phyloP scores from a whole-genome alignment of 2,329 filamentous ascomycete genomes.

The Corniculantispora saksenae region DNA sequence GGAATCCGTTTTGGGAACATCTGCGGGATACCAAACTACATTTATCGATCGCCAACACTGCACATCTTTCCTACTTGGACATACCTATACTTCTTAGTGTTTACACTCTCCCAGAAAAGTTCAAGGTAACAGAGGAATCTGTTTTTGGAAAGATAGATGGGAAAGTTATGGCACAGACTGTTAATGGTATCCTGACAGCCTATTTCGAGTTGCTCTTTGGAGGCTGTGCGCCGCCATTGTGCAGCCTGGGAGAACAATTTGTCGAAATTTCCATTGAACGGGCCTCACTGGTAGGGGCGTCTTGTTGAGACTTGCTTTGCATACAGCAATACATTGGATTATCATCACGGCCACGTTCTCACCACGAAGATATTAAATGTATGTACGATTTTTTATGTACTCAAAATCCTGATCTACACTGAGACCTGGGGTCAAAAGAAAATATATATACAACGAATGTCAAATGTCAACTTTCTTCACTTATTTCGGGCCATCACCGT shows the following conservation, averaged over 20 bases:
- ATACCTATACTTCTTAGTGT: neutral
- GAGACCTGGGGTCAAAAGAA: neutral
- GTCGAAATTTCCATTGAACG: neutral
- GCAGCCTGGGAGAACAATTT: neutral
- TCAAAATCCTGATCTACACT: neutral
- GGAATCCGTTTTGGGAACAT: neutral
- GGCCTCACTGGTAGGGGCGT: too few species aligned
- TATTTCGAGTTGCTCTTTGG: neutral
- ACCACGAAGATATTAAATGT: too few species aligned
- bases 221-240: neutral
- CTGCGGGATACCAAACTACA: neutral
- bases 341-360: too few species aligned
- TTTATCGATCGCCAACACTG: neutral
- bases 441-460: neutral
- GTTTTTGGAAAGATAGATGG: neutral
- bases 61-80: neutral
- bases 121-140: neutral
- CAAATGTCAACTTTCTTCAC: neutral
- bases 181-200: neutral
- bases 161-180: neutral
- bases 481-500: slow-evolving; percentile 15
- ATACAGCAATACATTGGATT: too few species aligned
- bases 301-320: too few species aligned
- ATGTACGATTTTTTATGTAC: neutral
- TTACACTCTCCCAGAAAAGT: neutral